These are phyloP conservation scores for Ogataea glucozyma DNA, from an alignment of 805 yeast species.

Conservation along the genomic window DNA sequence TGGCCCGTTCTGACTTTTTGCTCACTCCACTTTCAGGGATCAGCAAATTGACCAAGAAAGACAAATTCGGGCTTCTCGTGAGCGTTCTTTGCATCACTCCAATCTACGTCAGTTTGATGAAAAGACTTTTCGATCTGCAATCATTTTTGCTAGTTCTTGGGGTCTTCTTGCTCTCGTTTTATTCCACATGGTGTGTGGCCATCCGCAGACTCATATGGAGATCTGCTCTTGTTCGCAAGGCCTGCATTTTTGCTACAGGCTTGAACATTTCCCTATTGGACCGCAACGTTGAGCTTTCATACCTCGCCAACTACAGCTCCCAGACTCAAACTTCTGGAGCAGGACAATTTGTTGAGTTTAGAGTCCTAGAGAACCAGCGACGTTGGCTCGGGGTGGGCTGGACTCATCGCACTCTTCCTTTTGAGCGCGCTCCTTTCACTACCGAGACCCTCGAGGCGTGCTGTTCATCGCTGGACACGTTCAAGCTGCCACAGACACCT, in stretches of 20 bases:
- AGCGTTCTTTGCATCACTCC: slow-evolving; percentile 44
- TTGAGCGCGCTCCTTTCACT: slow-evolving; percentile 52
- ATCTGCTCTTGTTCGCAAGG: slow-evolving; percentile 42
- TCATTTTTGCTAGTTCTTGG: slow-evolving; percentile 39
- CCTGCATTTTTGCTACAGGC: slow-evolving; percentile 45
- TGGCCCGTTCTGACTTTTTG: slow-evolving; percentile 43
- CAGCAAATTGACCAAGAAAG: slow-evolving; percentile 17
- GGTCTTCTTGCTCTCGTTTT: slow-evolving; percentile 41
- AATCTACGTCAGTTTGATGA: slow-evolving; percentile 40
- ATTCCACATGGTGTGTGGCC: slow-evolving; percentile 50
- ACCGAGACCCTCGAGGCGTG: slow-evolving; percentile 38
- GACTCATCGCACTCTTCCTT: slow-evolving; percentile 51
- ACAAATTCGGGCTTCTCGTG: slow-evolving; percentile 34
- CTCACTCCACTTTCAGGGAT: slow-evolving; percentile 37
- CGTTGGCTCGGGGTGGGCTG: slow-evolving; percentile 66
- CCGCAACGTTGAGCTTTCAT: slow-evolving; percentile 16
- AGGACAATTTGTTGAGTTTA: slow-evolving; percentile 51
- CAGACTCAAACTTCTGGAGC: slow-evolving; percentile 19
- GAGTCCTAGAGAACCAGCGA: slow-evolving; percentile 56
- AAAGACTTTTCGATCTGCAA: slow-evolving; percentile 35
- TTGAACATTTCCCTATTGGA: slow-evolving; percentile 27
- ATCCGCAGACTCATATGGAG: slow-evolving; percentile 51
- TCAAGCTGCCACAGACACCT: slow-evolving; percentile 44
- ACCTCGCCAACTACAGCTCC: slow-evolving; percentile 13
- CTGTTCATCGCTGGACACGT: slow-evolving; percentile 35